Evolutionary conservation across 2,329 filamentous ascomycete species (phyloP), one percentile per base, ranked within the genome.

Genomic region (Tolypocladium album): DNA sequence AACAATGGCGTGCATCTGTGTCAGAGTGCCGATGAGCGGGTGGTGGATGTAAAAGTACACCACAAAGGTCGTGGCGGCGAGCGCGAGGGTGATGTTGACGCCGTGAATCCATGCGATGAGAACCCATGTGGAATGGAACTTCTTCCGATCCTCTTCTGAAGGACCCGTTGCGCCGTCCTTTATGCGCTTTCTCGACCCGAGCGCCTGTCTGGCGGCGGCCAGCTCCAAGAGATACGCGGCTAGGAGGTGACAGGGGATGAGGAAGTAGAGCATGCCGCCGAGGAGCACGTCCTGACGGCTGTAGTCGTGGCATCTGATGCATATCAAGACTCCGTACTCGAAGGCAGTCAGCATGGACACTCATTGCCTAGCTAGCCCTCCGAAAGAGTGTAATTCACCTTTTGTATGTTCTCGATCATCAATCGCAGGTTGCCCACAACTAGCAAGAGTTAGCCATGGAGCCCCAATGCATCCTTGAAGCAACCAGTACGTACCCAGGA

Each of bases 331-430:
- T 59, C 94, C 94, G 71, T 99, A 99, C 89, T 93, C 71, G n/a
- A 20, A 40, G 15, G 24, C 27, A 60, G 55, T 58, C 15, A 58
- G 47, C 27, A 42, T 27, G 6, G 40, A 27, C n/a, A 12, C 22
- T 22, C 36, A 24, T 43, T 4, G 36, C 3, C 13, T 12, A 8
- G 9, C 8, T 20, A 7, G 13, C 20, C 8, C 24, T 13, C 20
- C 50, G 47, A 55, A 34, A 22, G 15, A 34, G 20, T n/a, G 27
- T 3, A 59, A 64, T 64, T 62, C 71, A 90, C 90, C 82, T 97
- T 97, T 79, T 93, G 90, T 66, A 93, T 90, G 71, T 99, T 99
- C 75, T 97, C 94, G 70, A 99, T 92, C 78, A 97, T 90, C 68
- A 99, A 81, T 64, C 94, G 87, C 58, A 99, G 76, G 71, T 99